phyloP scores from a whole-genome alignment of 352 stramenopile species.

The Elongisporangium senticosum region DNA sequence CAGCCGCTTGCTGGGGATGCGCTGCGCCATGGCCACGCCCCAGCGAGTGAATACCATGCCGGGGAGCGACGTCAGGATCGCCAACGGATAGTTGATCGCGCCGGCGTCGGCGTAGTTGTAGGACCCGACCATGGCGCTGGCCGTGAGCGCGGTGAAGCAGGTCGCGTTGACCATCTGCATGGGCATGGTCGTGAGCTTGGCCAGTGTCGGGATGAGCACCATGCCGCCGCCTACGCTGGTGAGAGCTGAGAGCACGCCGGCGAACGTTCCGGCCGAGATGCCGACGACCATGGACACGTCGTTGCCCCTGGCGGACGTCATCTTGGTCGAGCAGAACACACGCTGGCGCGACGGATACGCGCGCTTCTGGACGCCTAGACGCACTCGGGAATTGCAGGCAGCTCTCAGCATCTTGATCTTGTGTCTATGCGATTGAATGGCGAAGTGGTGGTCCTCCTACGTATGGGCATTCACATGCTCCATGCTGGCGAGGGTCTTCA shows the following conservation, averaged over 20 bases:
- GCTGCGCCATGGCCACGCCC: slow-evolving; percentile 16
- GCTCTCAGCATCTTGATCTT: background rate
- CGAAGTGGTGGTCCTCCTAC: background rate
- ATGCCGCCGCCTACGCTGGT: slow-evolving; percentile 21
- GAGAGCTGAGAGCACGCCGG: slow-evolving; percentile 17
- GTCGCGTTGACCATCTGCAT: slow-evolving; percentile 26
- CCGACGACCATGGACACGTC: background rate
- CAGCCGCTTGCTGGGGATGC: slow-evolving; percentile 15
- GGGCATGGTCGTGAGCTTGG: slow-evolving; percentile 14
- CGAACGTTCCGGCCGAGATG: slow-evolving; percentile 2
- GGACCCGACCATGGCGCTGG: slow-evolving; percentile 15
- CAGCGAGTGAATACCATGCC: slow-evolving; percentile 16
- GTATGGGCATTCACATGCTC: background rate
- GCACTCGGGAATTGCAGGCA: background rate
- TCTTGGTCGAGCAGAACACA: background rate
- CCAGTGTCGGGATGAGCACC: slow-evolving; percentile 22
- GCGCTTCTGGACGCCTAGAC: background rate
- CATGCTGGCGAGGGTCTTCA: background rate
- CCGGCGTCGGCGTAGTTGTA: slow-evolving; percentile 18
- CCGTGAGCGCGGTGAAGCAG: slow-evolving; percentile 18
- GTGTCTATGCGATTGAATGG: background rate
- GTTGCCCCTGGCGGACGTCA: background rate
- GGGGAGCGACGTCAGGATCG: slow-evolving; percentile 13
- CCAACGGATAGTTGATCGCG: slow-evolving; percentile 19
- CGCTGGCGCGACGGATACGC: background rate